Conservation (phyloP, 306 rosid species). For the Hippophae rhamnoides region DNA sequence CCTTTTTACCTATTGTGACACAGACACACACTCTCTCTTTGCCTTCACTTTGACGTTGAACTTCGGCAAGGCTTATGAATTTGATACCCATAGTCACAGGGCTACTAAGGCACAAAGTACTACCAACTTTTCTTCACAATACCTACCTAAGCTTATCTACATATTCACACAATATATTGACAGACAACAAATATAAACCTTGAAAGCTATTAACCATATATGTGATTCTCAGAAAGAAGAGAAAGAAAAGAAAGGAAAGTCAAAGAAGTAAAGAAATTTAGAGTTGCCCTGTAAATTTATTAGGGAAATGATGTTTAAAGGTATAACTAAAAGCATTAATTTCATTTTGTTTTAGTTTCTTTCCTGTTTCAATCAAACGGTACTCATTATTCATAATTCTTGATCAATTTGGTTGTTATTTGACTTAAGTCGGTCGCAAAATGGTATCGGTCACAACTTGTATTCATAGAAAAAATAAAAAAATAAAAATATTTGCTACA, state of each 20-base stretch:
- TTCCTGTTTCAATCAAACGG: conserved; percentile 4
- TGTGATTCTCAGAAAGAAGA: not conserved
- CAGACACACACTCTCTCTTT: conserved; percentile 18
- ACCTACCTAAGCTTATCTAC: conserved; percentile 3
- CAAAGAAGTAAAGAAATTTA: not conserved
- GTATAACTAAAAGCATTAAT: not conserved
- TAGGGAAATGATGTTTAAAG: not conserved
- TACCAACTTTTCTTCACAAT: not conserved
- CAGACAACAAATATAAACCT: not conserved
- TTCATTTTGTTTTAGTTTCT: not conserved
- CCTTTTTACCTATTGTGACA: conserved; percentile 26
- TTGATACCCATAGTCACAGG: not conserved
- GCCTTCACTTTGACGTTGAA: conserved; percentile 23
- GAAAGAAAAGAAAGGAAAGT: not conserved
- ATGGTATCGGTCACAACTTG: conserved; percentile 13
- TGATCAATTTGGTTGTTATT: conserved; percentile 7
- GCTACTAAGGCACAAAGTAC: not conserved
- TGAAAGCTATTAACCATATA: not conserved
- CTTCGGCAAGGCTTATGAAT: conserved; percentile 17
- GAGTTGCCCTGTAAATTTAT: not conserved
- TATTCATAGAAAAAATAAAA: not conserved
- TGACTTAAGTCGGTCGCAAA: conserved; percentile 3
- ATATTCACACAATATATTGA: not conserved
- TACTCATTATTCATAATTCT: not conserved
- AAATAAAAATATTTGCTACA: conserved; percentile 9